Base-by-base conservation (phyloP, 2,329 filamentous ascomycete species). In the Reticulascus tulasneorum region DNA sequence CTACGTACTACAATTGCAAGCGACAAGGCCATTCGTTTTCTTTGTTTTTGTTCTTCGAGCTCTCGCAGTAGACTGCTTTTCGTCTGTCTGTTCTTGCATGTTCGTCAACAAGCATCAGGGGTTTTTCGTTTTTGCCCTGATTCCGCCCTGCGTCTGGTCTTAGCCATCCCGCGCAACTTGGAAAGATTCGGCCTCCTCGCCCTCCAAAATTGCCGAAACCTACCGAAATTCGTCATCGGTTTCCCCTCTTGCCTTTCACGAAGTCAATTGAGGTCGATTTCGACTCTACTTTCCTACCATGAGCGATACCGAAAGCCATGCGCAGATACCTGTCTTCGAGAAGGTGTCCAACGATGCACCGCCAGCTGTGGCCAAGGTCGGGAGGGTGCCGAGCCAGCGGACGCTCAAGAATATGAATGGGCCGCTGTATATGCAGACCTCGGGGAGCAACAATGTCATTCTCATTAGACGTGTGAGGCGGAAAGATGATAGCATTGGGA, bases 401-500 rank as follows among this genome's bases (percentile, higher is more conserved):
- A 42, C 44, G 32, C 41, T 44, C 23, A 38, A 42, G 28, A 68
- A 65, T 47, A 73, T 73, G 67, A 73, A 75, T 48, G 70, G 71
- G 4, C 72, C 73, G n/a, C 59, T 77, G 32, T 79, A 78, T 53
- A 73, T 70, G 67, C 74, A 77, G 54, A 69, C 62, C 19, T 66
- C 65, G 22, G 56, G 60, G 48, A 42, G 42, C 19, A 67, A 65
- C 54, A 76, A 72, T 40, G 67, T 69, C 29, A 67, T 77, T 30
- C 63, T 77, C 18, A 67, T 77, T 29, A 68, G 74, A 48, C 73
- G 76, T 47, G 61, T 73, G 45, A 82, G 75, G 64, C 67, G 69
- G 54, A 80, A 79, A 59, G 76, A 79, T 33, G 75, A 83, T 47
- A 71, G 78, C 37, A 67, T 78, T 25, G 64, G 76, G 50, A 79